Base-by-base conservation (phyloP, 179 eudicot species). In the Drosera spatulata region DNA sequence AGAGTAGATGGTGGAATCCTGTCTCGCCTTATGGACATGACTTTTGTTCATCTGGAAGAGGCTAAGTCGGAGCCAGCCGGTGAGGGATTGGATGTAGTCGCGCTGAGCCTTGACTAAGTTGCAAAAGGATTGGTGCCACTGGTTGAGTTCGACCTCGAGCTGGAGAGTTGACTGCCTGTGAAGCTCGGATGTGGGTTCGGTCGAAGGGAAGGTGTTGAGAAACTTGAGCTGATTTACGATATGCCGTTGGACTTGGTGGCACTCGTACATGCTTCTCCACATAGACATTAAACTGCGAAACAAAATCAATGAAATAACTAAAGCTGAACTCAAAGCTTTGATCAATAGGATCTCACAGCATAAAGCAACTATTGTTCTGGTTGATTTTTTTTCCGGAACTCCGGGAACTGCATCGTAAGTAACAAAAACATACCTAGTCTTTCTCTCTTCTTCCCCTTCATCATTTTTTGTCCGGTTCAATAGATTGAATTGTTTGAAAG, bases 261-360 rank as follows among this genome's bases (percentile, higher is more conserved):
- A 80, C 73, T 93, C 95, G 41, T 89, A 86, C 82, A 86, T 82
- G 79, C 90, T 86, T 69, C 95, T 86, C 99, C 99, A 93, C 99
- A 93, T 93, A 72, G 71, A 71, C 86, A 77, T 84, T 54, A 82
- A 79, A 62, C 99, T 91, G 77, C 53, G 71, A 11, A 22, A 42
- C 39, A 7, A 12, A 9, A 10, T 51, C 55, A 51, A 14, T 37
- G 15, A 12, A 3, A n/a, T 3, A 0, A 12, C 11, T 6, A n/a
- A 14, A 14, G 5, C 15, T 11, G 7, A 5, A 9, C 52, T n/a
- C 13, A 43, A 43, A 43, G 45, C 45, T 4, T 43, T 7, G 8
- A 42, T 6, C 45, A 3, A 42, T 42, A 43, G 5, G 8, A 4
- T 43, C 8, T 7, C 45, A 43, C 45, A 43, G 8, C 0, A 7